Base-by-base conservation (phyloP, 352 stramenopile species). In the Saprolegnia parasitica region DNA sequence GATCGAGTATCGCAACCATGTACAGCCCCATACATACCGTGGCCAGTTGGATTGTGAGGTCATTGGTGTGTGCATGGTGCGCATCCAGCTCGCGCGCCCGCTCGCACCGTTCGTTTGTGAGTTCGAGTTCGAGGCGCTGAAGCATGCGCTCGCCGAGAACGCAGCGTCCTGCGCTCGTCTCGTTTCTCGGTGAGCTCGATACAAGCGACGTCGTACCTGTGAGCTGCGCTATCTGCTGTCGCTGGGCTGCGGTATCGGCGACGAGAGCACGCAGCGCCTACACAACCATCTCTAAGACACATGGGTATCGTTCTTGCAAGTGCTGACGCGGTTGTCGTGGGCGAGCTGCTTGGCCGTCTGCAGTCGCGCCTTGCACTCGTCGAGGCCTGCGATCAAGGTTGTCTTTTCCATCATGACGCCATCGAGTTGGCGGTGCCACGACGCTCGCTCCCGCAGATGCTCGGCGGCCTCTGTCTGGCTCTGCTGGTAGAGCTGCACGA, bases 101-200 rank as follows among this genome's bases (percentile, higher is more conserved):
- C 24, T 55, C 47, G 24, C 2, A 55, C n/a, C 47, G 47, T 29
- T 29, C n/a, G 24, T 29, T 55, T 2, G n/a, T 29, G 24, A 29
- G n/a, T 55, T 55, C 47, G 24, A 55, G 47, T 29, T 55, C 47
- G n/a, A 55, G 47, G 2, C 47, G 47, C 24, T 55, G 47, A 5
- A 55, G n/a, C 47, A 55, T 55, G 5, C 47, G 47, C 5, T 55
- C n/a, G 24, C 24, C 24, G 5, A 55, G 47, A 5, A 5, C 24
- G 24, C 47, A 55, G 2, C 47, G 47, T 55, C 47, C 47, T 55
- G n/a, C n/a, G n/a, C n/a, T n/a, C n/a, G n/a, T n/a, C n/a, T n/a
- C n/a, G n/a, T n/a, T n/a, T n/a, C n/a, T n/a, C n/a, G n/a, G n/a
- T n/a, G n/a, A n/a, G n/a, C 18, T 52, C 46, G 21, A 52, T 21